Base-by-base conservation (phyloP, 225 moss, liverwort and hornwort species). In the Polytrichum formosum region DNA sequence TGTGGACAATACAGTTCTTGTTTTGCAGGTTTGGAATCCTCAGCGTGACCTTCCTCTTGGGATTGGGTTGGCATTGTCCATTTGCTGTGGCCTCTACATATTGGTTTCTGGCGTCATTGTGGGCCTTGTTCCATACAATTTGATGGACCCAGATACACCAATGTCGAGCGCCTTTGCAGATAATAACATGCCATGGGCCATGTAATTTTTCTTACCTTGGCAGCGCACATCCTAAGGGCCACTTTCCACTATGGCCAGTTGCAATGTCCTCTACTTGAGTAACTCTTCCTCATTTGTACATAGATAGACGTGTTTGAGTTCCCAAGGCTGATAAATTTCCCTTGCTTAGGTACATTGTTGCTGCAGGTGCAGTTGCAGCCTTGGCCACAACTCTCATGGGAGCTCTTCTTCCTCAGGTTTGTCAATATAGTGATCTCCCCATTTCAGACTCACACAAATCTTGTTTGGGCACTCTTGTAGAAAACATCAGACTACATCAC, bases 331-430 rank as follows among this genome's bases (percentile, higher is more conserved):
- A 46, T 74, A 23, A 46, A 16, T 72, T 6, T 4, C 75, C 21
- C 73, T 7, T 54, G 21, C 21, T 54, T 64, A 97, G 96, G 97
- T 97, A 82, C 65, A 67, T 98, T 35, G 98, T 98, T 65, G 90
- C 98, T 69, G 92, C 90, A 10, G 98, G 98, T 81, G 98, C 98
- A 75, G 81, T 98, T 61, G 88, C 94, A 53, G 94, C 94, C 28
- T 68, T 98, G 66, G 85, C 90, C 8, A 98, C 94, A 33, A 90
- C 90, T 25, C 88, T 98, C 28, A 83, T 94, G 94, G 98, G 98
- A 68, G 94, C 98, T 66, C 82, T 98, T 69, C 87, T 98, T 63
- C 98, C 98, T 77, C 98, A 97, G 96, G 96, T 97, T 84, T 61
- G 80, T 59, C 54, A 27, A 6, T 5, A 26, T 46, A 29, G 55